These are phyloP conservation scores for Salmacisia buchloeana DNA, from an alignment of 1,284 basidiomycete genomes.

Conservation along the genomic window DNA sequence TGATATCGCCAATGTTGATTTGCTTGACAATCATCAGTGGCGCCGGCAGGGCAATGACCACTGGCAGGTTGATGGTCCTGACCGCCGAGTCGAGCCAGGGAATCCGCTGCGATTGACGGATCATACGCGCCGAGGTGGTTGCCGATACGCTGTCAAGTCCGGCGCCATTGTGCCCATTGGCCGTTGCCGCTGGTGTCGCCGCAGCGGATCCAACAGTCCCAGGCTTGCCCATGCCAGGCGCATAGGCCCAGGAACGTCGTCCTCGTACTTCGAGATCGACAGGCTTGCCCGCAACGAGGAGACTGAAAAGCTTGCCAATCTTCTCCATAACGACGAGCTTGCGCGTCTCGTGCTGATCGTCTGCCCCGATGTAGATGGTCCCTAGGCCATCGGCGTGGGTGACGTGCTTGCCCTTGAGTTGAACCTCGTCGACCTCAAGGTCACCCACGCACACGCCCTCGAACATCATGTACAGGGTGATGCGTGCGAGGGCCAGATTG, in stretches of 20 bases:
- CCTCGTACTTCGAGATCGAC: slow-evolving; percentile 12
- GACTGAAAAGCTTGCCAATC: slow-evolving; percentile 12
- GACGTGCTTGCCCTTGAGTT: neutral
- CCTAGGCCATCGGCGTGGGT: slow-evolving; percentile 4
- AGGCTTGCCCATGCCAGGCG: neutral
- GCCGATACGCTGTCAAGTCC: slow-evolving; percentile 14
- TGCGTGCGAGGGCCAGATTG: slow-evolving; percentile 9
- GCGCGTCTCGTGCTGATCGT: slow-evolving; percentile 5
- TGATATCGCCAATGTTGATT: slow-evolving; percentile 16
- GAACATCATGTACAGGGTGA: slow-evolving; percentile 10
- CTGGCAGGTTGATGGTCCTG: slow-evolving; percentile 21
- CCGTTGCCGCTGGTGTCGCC: slow-evolving; percentile 7
- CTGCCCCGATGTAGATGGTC: slow-evolving; percentile 5
- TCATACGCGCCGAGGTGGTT: neutral
- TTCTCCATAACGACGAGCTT: slow-evolving; percentile 2
- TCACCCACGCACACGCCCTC: slow-evolving; percentile 7
- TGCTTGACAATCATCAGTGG: slow-evolving; percentile 12
- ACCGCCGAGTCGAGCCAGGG: slow-evolving; percentile 38
- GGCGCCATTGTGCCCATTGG: slow-evolving; percentile 9
- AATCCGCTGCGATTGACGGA: slow-evolving; percentile 19
- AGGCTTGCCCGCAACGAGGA: slow-evolving; percentile 12
- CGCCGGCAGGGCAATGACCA: slow-evolving; percentile 9
- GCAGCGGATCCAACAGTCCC: slow-evolving; percentile 10
- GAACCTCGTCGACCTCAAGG: slow-evolving; percentile 4
- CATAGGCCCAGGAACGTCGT: slow-evolving; percentile 12